These are phyloP conservation scores for Leishmania amazonensis DNA, from an alignment of 208 protist genomes.

Conservation along the genomic window DNA sequence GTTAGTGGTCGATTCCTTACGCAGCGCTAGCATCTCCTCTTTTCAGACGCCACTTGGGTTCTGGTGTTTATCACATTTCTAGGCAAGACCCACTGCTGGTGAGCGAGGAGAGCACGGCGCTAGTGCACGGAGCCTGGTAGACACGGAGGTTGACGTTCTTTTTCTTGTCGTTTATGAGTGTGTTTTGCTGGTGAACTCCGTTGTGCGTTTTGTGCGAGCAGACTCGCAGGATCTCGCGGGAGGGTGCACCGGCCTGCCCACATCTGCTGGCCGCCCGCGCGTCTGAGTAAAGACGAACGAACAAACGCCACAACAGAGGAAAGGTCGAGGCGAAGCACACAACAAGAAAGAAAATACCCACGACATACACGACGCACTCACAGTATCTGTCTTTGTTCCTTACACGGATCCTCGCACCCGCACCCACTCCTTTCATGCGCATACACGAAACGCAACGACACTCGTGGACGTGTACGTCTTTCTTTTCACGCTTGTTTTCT, in stretches of 20 bases:
- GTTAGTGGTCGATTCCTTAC: neutral
- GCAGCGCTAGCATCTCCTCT: neutral
- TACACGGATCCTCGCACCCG: neutral
- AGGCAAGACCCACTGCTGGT: neutral
- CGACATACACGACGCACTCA: too few species aligned
- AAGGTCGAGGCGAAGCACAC: neutral
- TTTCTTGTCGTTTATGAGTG: neutral
- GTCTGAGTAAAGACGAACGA: too few species aligned
- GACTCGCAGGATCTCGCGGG: too few species aligned
- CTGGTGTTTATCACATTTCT: neutral
- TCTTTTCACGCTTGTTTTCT: neutral
- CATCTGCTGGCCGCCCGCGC: neutral
- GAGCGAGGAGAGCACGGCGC: neutral
- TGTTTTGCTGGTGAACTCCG: neutral
- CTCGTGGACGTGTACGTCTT: neutral
- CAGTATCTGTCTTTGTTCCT: neutral
- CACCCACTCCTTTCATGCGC: neutral
- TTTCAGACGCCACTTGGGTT: neutral
- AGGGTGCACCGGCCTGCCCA: neutral
- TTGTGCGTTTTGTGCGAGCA: neutral
- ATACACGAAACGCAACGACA: neutral
- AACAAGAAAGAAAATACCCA: too few species aligned
- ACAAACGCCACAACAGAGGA: neutral
- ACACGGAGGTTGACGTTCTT: neutral
- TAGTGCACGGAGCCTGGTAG: neutral